Base-by-base conservation (phyloP, 2,329 filamentous ascomycete genomes). In the Sordariomycetes sp. region DNA sequence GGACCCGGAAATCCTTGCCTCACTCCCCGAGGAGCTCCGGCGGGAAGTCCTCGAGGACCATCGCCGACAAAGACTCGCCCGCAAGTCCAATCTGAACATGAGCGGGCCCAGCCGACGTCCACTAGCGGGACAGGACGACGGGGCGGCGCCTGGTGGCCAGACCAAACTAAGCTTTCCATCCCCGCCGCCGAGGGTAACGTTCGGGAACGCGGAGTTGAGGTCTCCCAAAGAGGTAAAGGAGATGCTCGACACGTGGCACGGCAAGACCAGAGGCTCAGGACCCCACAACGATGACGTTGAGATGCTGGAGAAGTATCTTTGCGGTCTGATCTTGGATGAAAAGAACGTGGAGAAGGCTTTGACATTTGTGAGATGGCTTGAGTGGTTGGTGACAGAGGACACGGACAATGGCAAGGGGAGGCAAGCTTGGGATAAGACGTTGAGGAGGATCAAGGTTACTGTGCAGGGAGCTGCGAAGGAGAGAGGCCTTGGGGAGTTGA, bases 21-120 rank as follows among this genome's bases (percentile, higher is more conserved):
- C 91, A 18, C 76, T 97, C 1, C 93, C 93, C 0, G 85, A 88
- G 62, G 89, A 96, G 53, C 81, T 96, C 53, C 83, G 89, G 14
- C 76, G 74, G 18, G 92, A 97, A 70, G 79, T 97, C 7, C 71
- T 96, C 2, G 85, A 83, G 22, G 89, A 96, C 65, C 86, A 58
- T 18, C 66, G 66, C 24, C 69, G 70, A 3, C 69, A 79, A 12
- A 82, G 78, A n/a, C 74, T 87, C 22, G 82, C 54, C 61, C 57
- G 57, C 16, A 54, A 48, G 28, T 54, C 51, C 22, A 32, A 34
- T 10, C 40, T 58, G 18, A 58, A 54, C 12, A 50, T 58, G 12
- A 57, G 34, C 48, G 46, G 55, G 18, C 48, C 55, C 3, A 54
- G 52, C 51, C 35, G 51, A 5, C 57, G 52, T 4, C 48, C 54